Evolutionary conservation across 2,329 filamentous ascomycete species (phyloP).

Genomic region (Sarocladiaceae sp.): DNA sequence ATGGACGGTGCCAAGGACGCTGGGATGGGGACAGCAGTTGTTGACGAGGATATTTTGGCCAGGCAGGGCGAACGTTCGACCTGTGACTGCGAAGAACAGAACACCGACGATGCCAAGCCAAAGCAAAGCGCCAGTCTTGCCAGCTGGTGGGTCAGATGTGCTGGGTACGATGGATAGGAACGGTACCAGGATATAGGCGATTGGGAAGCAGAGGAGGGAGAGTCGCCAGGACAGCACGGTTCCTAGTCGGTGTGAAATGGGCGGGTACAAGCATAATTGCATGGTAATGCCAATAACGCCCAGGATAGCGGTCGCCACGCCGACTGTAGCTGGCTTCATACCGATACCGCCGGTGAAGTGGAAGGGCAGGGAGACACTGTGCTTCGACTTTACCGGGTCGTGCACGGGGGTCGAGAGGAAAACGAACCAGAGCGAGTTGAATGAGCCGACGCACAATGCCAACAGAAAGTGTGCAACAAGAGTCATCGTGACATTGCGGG

Average conservation of each 20-base stretch:
- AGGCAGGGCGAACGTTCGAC: constrained; percentile 55
- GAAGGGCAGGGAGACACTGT: constrained; percentile 41
- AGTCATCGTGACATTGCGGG: constrained; percentile 45
- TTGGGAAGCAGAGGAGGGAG: constrained; percentile 64
- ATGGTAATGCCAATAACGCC: constrained; percentile 69
- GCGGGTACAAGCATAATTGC: constrained; percentile 57
- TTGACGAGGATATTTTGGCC: constrained; percentile 41
- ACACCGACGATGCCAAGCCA: constrained; percentile 61
- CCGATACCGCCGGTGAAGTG: constrained; percentile 70
- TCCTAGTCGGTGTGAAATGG: constrained; percentile 58
- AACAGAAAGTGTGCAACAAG: constrained; percentile 63
- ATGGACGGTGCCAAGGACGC: constrained; percentile 40
- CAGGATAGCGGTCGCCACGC: constrained; percentile 71
- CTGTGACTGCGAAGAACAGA: constrained; percentile 58
- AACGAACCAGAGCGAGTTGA: constrained; percentile 69
- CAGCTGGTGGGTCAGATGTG: constrained; percentile 38
- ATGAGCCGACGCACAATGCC: constrained; percentile 67
- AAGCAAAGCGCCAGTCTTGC: constrained; percentile 48
- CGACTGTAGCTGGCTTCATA: constrained; percentile 64
- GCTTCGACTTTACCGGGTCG: constrained; percentile 29
- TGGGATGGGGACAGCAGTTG: constrained; percentile 41
- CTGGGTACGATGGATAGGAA: constrained; percentile 65
- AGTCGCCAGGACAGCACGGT: constrained; percentile 61
- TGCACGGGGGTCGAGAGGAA: constrained; percentile 68
- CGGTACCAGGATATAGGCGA: constrained; percentile 63